Conservation (phyloP, 1,139 yeast genomes). For the Yarrowia galli region DNA sequence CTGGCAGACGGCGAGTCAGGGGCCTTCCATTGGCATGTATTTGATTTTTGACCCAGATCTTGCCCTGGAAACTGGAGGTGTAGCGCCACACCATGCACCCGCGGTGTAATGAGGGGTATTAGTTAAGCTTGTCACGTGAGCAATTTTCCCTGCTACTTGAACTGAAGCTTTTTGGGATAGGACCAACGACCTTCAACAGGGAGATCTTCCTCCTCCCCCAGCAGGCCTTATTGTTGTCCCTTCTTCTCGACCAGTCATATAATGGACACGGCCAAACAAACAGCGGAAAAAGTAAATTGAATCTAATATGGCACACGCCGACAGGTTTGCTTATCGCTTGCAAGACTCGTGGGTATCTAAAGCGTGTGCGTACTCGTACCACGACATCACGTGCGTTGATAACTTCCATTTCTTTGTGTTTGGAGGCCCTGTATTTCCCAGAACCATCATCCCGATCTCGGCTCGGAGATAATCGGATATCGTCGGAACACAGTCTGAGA, state of each 20-base stretch:
- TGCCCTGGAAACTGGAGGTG: not conserved
- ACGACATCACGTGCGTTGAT: not conserved
- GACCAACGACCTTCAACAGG: not conserved
- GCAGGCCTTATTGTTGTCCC: not conserved
- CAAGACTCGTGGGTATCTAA: not conserved
- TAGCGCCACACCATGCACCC: slow-evolving; percentile 17
- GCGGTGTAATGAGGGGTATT: slow-evolving; percentile 27
- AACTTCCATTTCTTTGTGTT: not conserved
- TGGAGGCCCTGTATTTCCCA: not conserved
- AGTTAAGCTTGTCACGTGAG: slow-evolving; percentile 19
- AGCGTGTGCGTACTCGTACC: no score
- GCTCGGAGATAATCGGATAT: slow-evolving; percentile 12
- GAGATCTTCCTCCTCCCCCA: slow-evolving; percentile 1
- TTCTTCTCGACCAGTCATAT: not conserved
- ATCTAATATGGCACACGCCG: not conserved
- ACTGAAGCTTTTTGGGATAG: not conserved
- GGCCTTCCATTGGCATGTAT: not conserved
- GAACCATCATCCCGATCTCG: slow-evolving; percentile 1
- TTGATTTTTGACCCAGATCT: not conserved
- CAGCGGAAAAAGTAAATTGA: not conserved
- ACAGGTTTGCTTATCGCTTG: not conserved
- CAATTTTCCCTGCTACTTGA: not conserved
- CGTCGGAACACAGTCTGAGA: not conserved
- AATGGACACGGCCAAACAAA: slow-evolving; percentile 7
- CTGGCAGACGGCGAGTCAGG: not conserved